A percentile compares a stretch with the other conserved stretches of the same genome.
Conservation (phyloP, 2,329 filamentous ascomycete species). For the Exophiala sp. region DNA sequence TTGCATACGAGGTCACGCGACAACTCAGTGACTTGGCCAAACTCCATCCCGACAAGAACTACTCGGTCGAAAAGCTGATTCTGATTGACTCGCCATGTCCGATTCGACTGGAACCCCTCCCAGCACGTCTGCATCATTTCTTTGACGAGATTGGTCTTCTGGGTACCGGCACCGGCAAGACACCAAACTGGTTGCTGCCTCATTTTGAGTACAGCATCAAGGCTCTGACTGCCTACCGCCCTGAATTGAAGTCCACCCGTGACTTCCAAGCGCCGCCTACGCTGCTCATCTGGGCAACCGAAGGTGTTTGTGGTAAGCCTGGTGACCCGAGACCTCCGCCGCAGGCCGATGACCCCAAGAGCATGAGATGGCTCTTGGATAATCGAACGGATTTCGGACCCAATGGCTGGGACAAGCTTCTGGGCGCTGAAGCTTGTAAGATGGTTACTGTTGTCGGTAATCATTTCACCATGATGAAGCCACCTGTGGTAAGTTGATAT, state of each 20-base stretch:
- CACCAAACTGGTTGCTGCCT: slow-evolving; percentile 46
- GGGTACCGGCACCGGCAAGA: slow-evolving; percentile 40
- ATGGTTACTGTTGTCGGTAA: slow-evolving; percentile 34
- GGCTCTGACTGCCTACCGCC: slow-evolving; percentile 42
- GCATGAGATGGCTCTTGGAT: slow-evolving; percentile 47
- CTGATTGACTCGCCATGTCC: slow-evolving; percentile 61
- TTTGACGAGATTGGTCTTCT: slow-evolving; percentile 46
- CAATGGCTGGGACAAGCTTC: slow-evolving; percentile 44
- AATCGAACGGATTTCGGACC: slow-evolving; percentile 45
- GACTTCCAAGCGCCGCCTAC: slow-evolving; percentile 39
- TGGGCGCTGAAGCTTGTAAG: slow-evolving; percentile 36
- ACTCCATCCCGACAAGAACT: slow-evolving; percentile 27
- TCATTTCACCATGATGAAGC: slow-evolving; percentile 40
- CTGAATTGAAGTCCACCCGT: slow-evolving; percentile 26
- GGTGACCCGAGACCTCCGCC: slow-evolving; percentile 38
- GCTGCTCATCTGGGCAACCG: slow-evolving; percentile 44
- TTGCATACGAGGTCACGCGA: slow-evolving; percentile 35
- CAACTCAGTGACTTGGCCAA: slow-evolving; percentile 28
- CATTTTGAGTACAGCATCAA: slow-evolving; percentile 49
- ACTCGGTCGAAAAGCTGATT: slow-evolving; percentile 51
- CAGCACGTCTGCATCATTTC: slow-evolving; percentile 47
- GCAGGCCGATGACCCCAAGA: slow-evolving; percentile 41
- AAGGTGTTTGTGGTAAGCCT: slow-evolving; percentile 43
- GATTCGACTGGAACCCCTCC: slow-evolving; percentile 62
- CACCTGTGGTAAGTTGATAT: slow-evolving; percentile 29